Evolutionary conservation across 805 yeast genomes (phyloP).

Genomic region (Kazachstania psychrophila): DNA sequence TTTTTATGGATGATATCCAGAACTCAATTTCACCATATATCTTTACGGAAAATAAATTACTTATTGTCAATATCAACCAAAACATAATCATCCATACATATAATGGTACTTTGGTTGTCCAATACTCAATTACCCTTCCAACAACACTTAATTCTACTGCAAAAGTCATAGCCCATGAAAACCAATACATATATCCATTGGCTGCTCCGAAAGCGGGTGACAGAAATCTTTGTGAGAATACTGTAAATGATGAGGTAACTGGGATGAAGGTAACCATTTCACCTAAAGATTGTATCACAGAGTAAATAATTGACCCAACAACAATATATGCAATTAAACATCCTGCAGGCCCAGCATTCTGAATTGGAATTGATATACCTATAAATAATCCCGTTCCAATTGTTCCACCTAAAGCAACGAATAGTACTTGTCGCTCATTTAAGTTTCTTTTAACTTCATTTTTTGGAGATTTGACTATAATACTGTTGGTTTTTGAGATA

Average conservation of each 20-base stretch:
- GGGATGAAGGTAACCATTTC: slow-evolving; percentile 75
- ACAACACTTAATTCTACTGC: slow-evolving; percentile 61
- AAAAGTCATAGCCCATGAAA: slow-evolving; percentile 63
- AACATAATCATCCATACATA: slow-evolving; percentile 61
- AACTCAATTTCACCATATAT: slow-evolving; percentile 64
- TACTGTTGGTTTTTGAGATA: too few species aligned
- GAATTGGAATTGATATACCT: slow-evolving; percentile 29
- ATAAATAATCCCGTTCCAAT: slow-evolving; percentile 68
- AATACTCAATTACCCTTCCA: slow-evolving; percentile 48
- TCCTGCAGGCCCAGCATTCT: slow-evolving; percentile 43
- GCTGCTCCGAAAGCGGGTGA: slow-evolving; percentile 61
- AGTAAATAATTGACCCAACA: slow-evolving; percentile 52
- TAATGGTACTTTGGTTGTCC: slow-evolving; percentile 60
- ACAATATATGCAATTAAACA: slow-evolving; percentile 50
- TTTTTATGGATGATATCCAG: slow-evolving; percentile 56
- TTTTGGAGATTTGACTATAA: too few species aligned
- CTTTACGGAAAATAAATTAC: slow-evolving; percentile 54
- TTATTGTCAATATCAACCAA: slow-evolving; percentile 40
- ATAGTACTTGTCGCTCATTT: slow-evolving; percentile 54
- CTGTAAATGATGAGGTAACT: slow-evolving; percentile 50
- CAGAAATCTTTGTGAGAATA: slow-evolving; percentile 53
- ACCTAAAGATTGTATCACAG: slow-evolving; percentile 61
- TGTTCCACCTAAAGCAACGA: slow-evolving; percentile 69
- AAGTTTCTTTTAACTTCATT: slow-evolving; percentile 37
- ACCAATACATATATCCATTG: slow-evolving; percentile 61